These are phyloP conservation scores for Podaxis sp. DNA, from an alignment of 768 basidiomycete genomes.

Conservation along the genomic window DNA sequence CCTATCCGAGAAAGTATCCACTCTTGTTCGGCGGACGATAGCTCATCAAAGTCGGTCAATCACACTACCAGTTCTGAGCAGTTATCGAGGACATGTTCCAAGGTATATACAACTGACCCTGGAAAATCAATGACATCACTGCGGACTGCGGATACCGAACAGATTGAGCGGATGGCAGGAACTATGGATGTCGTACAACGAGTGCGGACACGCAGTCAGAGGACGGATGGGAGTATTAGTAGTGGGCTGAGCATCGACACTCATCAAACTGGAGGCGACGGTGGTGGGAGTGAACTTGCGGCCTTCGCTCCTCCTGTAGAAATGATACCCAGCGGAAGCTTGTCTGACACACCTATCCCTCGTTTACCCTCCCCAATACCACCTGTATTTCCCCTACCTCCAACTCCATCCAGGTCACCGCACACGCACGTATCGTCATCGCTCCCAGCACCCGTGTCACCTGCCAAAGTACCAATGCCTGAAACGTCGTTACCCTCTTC, in stretches of 20 bases:
- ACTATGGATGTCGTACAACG: slow-evolving; percentile 72
- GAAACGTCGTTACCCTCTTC: slow-evolving; percentile 4
- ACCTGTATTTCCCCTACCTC: slow-evolving; percentile 11
- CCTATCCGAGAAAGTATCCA: slow-evolving; percentile 55
- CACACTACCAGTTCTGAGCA: slow-evolving; percentile 17
- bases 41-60: slow-evolving; percentile 18
- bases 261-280: slow-evolving; percentile 15
- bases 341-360: background rate
- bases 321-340: slow-evolving; percentile 18
- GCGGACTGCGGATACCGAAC: slow-evolving; percentile 67
- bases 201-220: slow-evolving; percentile 31
- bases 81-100: background rate
- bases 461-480: slow-evolving; percentile 8
- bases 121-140: slow-evolving; percentile 56
- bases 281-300: slow-evolving; percentile 15
- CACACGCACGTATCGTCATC: background rate
- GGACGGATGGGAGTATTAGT: slow-evolving; percentile 29
- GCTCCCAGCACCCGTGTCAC: background rate
- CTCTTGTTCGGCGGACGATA: slow-evolving; percentile 24
- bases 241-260: slow-evolving; percentile 32
- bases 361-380: background rate
- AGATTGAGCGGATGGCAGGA: slow-evolving; percentile 63
- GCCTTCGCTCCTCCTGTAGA: slow-evolving; percentile 36
- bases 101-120: slow-evolving; percentile 23
- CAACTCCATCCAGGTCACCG: background rate